Percentiles rank a stretch among this genome's conserved stretches.
These are phyloP conservation scores for Gentiana macrophylla DNA, from an alignment of 257 asterid genomes.

Conservation along the genomic window DNA sequence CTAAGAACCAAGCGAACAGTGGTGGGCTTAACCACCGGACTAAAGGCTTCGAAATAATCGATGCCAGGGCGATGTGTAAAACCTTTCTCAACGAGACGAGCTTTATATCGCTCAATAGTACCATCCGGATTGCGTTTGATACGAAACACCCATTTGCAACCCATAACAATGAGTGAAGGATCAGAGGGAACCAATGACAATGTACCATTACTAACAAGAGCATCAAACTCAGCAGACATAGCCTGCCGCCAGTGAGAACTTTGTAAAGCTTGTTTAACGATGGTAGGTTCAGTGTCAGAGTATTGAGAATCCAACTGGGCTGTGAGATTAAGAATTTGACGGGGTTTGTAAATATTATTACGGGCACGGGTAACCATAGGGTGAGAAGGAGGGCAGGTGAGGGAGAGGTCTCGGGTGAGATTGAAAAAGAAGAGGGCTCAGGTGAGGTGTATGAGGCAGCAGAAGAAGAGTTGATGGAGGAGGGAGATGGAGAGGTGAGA, in stretches of 20 bases:
- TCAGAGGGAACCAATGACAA: not conserved
- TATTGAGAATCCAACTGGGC: not conserved
- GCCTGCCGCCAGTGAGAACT: not conserved
- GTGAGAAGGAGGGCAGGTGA: no score
- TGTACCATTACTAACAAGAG: not conserved
- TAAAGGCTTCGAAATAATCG: no score
- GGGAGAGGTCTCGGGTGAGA: not conserved
- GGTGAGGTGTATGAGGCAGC: no score
- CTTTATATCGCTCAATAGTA: not conserved
- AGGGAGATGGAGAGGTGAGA: no score
- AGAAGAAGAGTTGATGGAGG: no score
- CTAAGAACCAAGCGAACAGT: no score
- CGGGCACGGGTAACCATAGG: no score
- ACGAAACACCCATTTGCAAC: not conserved
- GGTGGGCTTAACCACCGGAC: no score
- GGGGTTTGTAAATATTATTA: not conserved
- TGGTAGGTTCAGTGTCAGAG: not conserved
- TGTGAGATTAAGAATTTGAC: not conserved
- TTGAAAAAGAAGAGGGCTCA: no score
- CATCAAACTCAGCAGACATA: not conserved
- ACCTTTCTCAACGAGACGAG: no score
- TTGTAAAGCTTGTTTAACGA: not conserved
- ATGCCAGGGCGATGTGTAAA: no score
- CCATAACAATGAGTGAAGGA: not conserved
- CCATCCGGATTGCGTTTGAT: constrained; percentile 1